Evolutionary conservation across 768 basidiomycete species (phyloP), one percentile per base, ranked within the genome.

Genomic region (Amanita thiersii): DNA sequence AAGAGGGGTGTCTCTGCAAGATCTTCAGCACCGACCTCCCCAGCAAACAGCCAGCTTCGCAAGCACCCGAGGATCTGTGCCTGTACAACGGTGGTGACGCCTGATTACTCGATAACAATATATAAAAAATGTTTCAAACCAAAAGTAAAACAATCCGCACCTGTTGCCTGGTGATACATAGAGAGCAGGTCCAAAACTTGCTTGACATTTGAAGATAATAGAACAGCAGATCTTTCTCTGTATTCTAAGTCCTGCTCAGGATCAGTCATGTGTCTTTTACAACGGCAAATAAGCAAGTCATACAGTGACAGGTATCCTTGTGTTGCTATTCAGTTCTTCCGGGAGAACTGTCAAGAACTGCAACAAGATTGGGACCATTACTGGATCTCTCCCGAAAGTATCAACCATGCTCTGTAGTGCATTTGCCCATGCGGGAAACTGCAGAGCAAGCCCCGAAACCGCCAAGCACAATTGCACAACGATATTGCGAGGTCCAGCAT

Each of bases 291-390:
- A 23, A 40, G 18, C 2, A 37, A 37, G 31, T 28, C 91, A 54
- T 51, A 94, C 93, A 37, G 87, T 84, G 30, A 96, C 63, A 0
- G 90, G 89, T 51, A 97, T 89, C 65, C 76, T 85, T 8, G 81
- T 76, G 60, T 98, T 98, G 36, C 73, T 72, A 39, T 70, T 72
- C 30, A 89, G 56, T 63, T 98, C 96, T 60, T 98, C 93, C 5
- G 94, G 93, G 21, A 98, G 71, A 17, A 92, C 65, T 2, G 87
- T 86, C 56, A 99, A 58, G 61, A 98, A 98, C 56, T 93, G 84
- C 44, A 99, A 61, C 47, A 99, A 60, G 3, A 80, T 77, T 0
- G 83, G 81, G 3, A 97, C 96, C 14, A 81, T 90, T 5, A 67
- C 70, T 5, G 91, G 87, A 59, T 87, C 85, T 49, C 73, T 73